A percentile compares a stretch with the other conserved stretches of the same genome.
phyloP scores from a whole-genome alignment of 106 monocot species.

The Xerophyta viscosa region DNA sequence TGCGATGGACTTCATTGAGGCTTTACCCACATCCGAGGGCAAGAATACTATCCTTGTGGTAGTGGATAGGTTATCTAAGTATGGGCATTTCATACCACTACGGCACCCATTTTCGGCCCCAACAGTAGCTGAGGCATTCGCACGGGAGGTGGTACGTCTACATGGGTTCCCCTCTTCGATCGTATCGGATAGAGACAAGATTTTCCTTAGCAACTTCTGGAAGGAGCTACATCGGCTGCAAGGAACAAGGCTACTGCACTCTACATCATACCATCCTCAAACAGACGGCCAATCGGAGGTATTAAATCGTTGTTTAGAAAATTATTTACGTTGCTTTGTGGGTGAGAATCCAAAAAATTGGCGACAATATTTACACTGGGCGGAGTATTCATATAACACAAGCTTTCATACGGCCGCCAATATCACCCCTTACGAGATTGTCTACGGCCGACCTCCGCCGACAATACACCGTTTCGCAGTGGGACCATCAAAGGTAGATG shows the following conservation, averaged over 20 bases:
- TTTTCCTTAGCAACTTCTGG: background rate
- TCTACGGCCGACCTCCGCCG: background rate
- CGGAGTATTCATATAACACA: background rate
- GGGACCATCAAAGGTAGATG: too few relatives aligned
- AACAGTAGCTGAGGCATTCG: background rate
- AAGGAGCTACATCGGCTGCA: too few relatives aligned
- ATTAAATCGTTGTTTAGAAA: background rate
- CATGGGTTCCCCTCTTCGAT: background rate
- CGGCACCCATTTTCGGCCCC: background rate
- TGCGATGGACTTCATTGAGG: constrained; percentile 1
- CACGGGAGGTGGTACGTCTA: background rate
- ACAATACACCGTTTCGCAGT: too few relatives aligned
- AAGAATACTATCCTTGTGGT: background rate
- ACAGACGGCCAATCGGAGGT: background rate
- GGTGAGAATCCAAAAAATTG: background rate
- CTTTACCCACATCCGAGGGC: background rate
- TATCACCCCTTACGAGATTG: background rate
- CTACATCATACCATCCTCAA: background rate
- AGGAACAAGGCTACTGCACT: background rate
- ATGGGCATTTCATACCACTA: background rate
- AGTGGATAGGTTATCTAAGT: background rate
- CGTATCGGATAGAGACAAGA: background rate
- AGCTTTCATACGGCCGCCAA: background rate
- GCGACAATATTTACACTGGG: background rate
- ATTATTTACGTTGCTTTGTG: background rate